Conservation (phyloP, 2,329 filamentous ascomycete species). For the Neopestalotiopsis clavispora region DNA sequence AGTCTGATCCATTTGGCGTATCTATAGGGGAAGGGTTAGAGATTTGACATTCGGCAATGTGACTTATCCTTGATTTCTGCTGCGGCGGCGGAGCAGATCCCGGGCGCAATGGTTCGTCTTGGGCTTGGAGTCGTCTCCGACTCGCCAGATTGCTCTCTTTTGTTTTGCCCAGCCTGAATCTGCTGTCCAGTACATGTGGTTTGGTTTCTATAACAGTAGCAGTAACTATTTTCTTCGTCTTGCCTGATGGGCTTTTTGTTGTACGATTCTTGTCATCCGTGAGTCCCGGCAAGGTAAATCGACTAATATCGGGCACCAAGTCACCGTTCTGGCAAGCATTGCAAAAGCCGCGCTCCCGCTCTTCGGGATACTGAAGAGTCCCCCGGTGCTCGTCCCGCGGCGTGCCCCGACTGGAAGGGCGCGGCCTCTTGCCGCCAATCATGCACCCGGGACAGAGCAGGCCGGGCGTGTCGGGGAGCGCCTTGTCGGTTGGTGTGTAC, state of each 20-base stretch:
- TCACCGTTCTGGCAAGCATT: conserved; percentile 3
- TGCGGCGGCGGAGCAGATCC: neutral
- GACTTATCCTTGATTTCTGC: neutral
- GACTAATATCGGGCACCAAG: conserved; percentile 4
- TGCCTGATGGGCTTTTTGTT: neutral
- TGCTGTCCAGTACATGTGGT: neutral
- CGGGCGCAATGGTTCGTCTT: neutral
- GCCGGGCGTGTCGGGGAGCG: neutral
- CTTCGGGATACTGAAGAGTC: neutral
- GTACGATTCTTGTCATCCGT: neutral
- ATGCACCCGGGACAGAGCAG: conserved; percentile 3
- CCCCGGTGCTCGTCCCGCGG: neutral
- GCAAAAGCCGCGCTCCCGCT: conserved; percentile 11
- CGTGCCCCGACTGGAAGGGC: neutral
- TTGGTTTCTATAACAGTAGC: neutral
- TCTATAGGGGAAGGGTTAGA: neutral
- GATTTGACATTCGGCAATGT: neutral
- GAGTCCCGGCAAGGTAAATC: neutral
- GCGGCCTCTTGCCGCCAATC: neutral
- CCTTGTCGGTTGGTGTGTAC: conserved; percentile 1
- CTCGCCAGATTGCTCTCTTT: neutral
- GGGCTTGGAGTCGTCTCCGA: neutral
- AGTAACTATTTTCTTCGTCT: neutral
- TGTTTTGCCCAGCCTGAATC: neutral
- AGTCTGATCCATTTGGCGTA: neutral